Percentiles rank a stretch among this genome's conserved stretches.
Evolutionary conservation across 805 yeast genomes (phyloP).

Genomic region (Yamadazyma insecticola): DNA sequence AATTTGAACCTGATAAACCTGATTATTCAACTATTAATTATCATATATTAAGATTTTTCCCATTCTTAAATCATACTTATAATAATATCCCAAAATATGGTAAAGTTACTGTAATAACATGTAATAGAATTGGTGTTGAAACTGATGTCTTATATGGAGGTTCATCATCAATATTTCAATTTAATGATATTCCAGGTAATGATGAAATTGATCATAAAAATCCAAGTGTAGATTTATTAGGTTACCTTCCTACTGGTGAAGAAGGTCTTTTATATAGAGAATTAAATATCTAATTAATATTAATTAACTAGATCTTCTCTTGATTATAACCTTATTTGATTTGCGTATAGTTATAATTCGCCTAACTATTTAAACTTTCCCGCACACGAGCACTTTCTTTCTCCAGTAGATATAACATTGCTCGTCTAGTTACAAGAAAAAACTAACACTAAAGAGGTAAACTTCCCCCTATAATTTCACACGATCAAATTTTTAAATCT

Average conservation of each 20-base stretch:
- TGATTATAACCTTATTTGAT: no score
- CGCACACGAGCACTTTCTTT: no score
- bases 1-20: conserved; percentile 27
- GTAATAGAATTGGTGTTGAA: conserved; percentile 81
- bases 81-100: conserved; percentile 19
- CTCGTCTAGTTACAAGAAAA: no score
- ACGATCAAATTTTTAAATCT: no score
- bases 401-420: no score
- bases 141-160: conserved; percentile 66
- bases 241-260: conserved; percentile 55
- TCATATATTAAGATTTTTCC: conserved; percentile 71
- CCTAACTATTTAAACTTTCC: no score
- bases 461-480: no score
- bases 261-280: conserved; percentile 66
- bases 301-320: no score
- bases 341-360: no score
- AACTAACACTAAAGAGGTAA: no score
- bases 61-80: conserved; percentile 43
- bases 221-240: conserved; percentile 49
- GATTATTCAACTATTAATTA: conserved; percentile 54
- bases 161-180: conserved; percentile 52
- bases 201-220: conserved; percentile 38
- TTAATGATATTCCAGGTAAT: conserved; percentile 23
- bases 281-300: conserved; percentile 13
- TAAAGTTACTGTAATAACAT: conserved; percentile 41